Percentiles rank a stretch among this genome's conserved stretches.
These are phyloP conservation scores for Arachnomyces sp. DNA, from an alignment of 2,329 filamentous ascomycete species.

Conservation along the genomic window DNA sequence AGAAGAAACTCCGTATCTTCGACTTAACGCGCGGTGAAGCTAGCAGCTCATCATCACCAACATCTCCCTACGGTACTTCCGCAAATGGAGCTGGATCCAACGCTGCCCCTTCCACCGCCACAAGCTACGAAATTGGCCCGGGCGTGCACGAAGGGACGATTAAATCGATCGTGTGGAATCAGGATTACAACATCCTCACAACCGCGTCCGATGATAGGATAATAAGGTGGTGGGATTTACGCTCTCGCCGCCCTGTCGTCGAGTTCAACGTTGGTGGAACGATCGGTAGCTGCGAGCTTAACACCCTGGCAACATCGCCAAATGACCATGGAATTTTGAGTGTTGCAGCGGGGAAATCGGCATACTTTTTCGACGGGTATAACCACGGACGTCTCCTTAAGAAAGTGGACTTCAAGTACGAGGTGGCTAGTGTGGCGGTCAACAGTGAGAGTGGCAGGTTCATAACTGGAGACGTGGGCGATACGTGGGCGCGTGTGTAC, in stretches of 20 bases:
- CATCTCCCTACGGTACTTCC: conserved; percentile 27
- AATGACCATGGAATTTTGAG: conserved; percentile 67
- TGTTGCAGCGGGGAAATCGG: conserved; percentile 87
- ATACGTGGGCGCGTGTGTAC: conserved; percentile 96
- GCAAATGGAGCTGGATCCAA: conserved; percentile 24
- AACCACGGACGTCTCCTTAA: conserved; percentile 67
- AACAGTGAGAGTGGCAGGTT: conserved; percentile 75
- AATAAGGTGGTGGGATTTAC: conserved; percentile 89
- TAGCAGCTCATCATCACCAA: conserved; percentile 31
- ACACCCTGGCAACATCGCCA: conserved; percentile 54
- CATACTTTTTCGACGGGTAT: conserved; percentile 81
- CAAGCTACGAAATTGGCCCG: conserved; percentile 78
- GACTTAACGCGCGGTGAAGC: conserved; percentile 60
- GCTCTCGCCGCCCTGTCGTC: conserved; percentile 64
- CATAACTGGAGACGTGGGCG: conserved; percentile 81
- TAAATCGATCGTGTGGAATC: conserved; percentile 93
- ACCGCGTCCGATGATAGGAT: conserved; percentile 88
- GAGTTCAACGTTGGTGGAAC: conserved; percentile 73
- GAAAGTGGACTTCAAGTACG: conserved; percentile 69
- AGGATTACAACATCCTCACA: conserved; percentile 77
- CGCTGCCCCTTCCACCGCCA: conserved; percentile 48
- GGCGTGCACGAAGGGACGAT: conserved; percentile 80
- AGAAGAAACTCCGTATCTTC: conserved; percentile 94
- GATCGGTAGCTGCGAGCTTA: conserved; percentile 89
- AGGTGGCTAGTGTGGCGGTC: conserved; percentile 83